These are phyloP conservation scores for Podosphaera fusca DNA, from an alignment of 2,329 filamentous ascomycete species.

Conservation along the genomic window DNA sequence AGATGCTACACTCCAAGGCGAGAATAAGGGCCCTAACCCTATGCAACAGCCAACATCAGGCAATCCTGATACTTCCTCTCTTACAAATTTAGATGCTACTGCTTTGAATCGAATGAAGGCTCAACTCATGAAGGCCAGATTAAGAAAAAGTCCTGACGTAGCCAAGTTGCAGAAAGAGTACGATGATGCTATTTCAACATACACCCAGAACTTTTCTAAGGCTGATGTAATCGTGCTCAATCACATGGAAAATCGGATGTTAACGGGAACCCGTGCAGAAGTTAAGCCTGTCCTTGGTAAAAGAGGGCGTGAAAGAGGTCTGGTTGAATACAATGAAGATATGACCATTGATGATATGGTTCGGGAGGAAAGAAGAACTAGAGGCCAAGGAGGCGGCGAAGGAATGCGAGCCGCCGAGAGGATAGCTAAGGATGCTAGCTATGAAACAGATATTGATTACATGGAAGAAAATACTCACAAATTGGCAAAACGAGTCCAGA, in stretches of 20 bases:
- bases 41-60: too few species aligned
- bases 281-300: slow-evolving; percentile 58
- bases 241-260: slow-evolving; percentile 71
- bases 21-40: too few species aligned
- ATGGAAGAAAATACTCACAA: slow-evolving; percentile 91
- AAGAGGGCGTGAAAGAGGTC: slow-evolving; percentile 61
- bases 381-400: slow-evolving; percentile 55
- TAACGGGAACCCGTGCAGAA: slow-evolving; percentile 52
- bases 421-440: slow-evolving; percentile 82
- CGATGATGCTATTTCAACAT: slow-evolving; percentile 45
- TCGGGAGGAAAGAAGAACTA: slow-evolving; percentile 71
- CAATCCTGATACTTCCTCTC: too few species aligned
- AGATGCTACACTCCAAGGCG: too few species aligned
- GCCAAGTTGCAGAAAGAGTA: slow-evolving; percentile 53
- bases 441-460: slow-evolving; percentile 82
- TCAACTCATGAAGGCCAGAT: slow-evolving; percentile 85
- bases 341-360: slow-evolving; percentile 97
- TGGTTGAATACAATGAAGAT: slow-evolving; percentile 76
- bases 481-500: slow-evolving; percentile 67
- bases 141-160: slow-evolving; percentile 24
- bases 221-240: slow-evolving; percentile 57
- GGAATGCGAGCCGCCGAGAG: slow-evolving; percentile 66
- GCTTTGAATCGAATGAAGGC: slow-evolving; percentile 74
- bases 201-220: slow-evolving; percentile 27
- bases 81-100: slow-evolving; percentile 43